Evolutionary conservation across 768 basidiomycete species (phyloP).

Genomic region (Termitomyces sp.): DNA sequence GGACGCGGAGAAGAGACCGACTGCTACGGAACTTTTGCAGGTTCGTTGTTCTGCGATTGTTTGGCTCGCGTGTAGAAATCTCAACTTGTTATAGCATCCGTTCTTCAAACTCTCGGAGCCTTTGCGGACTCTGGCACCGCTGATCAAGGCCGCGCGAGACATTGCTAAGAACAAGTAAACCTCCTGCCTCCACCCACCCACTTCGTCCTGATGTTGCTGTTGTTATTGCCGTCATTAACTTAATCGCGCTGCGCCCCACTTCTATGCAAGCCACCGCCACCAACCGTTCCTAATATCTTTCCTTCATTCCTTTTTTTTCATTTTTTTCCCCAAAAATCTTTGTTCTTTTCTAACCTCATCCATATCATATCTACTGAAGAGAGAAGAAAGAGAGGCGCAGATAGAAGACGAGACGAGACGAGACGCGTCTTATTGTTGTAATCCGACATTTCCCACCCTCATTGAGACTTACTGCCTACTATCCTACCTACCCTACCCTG

Average conservation of each 20-base stretch:
- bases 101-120: slow-evolving; percentile 91
- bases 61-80: no score
- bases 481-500: neutral
- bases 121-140: slow-evolving; percentile 76
- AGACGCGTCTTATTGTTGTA: neutral
- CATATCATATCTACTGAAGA: slow-evolving; percentile 5
- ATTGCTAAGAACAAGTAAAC: slow-evolving; percentile 62
- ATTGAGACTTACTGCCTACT: neutral
- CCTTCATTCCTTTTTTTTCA: no score
- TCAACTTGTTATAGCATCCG: no score
- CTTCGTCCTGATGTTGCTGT: neutral
- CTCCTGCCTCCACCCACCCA: neutral
- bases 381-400: neutral
- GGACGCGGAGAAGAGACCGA: slow-evolving; percentile 91
- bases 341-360: slow-evolving; percentile 1
- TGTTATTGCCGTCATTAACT: neutral
- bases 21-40: slow-evolving; percentile 74
- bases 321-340: neutral
- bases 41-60: slow-evolving; percentile 52
- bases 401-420: neutral
- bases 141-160: slow-evolving; percentile 91
- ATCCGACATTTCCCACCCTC: neutral
- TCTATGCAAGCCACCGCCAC: no score
- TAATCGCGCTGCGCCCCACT: no score
- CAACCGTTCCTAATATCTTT: neutral